Base-by-base conservation (phyloP, 2,329 filamentous ascomycete genomes). In the Alternaria dauci region DNA sequence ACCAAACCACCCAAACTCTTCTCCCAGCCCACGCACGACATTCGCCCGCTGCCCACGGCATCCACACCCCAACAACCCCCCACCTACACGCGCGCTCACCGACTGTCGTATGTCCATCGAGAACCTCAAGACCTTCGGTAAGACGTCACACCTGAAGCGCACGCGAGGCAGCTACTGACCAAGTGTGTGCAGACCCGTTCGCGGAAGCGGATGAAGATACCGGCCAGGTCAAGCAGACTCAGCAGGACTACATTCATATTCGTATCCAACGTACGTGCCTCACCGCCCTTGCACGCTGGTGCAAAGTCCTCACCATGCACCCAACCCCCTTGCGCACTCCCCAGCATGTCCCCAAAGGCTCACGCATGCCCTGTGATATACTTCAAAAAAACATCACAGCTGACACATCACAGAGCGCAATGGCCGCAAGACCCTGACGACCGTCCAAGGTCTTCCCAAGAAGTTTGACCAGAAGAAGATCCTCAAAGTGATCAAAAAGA, bases 391-490 rank as follows among this genome's bases (percentile, higher is more conserved):
- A 12, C 26, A 36, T 8, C 42, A 30, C 20, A 16, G 66, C 84
- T 87, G 71, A 88, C 79, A 61, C 47, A 64, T 16, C 11, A 23
- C 81, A 98, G 95, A 99, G 86, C 95, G 95, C 86, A 99, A 99
- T 98, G 95, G 95, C 89, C 95, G 95, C 84, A 99, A 99, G 89
- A 98, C 95, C 86, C 88, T 99, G 91, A 99, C 95, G 77, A 99
- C 95, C 77, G 94, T 99, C 78, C 94, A 98, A 88, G 95, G 95
- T 84, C 90, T 99, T 78, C 94, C 95, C 69, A 95, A 95, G 87
- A 97, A 98, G 81, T 98, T 97, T 80, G 94, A 97, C 85, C 93
- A 95, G 84, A 98, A 97, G 89, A 97, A 97, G 86, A 97, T 99
- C 81, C 90, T 99, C 78, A 97, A 97, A 87, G 94, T 96, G 83